These are phyloP conservation scores for Dimocarpus longan DNA, from an alignment of 345 rosid genomes.

Conservation along the genomic window DNA sequence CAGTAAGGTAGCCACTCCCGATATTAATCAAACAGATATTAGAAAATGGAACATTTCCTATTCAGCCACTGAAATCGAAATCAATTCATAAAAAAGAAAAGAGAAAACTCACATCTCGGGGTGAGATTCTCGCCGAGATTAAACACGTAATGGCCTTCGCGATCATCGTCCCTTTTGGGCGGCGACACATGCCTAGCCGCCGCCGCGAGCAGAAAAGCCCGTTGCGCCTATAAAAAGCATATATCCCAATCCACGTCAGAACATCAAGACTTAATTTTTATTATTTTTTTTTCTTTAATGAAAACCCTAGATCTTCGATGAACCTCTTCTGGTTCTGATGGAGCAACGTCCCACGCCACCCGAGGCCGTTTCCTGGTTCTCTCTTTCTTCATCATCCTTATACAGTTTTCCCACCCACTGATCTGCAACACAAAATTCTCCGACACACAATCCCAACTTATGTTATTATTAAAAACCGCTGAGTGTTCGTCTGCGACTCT, in stretches of 20 bases:
- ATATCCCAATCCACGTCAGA: slow-evolving; percentile 33
- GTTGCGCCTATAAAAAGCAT: slow-evolving; percentile 52
- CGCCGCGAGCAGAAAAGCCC: slow-evolving; percentile 30
- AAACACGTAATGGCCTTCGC: slow-evolving; percentile 71
- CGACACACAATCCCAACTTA: neutral
- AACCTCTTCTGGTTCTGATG: slow-evolving; percentile 52
- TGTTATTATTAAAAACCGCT: neutral
- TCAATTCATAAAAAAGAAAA: neutral
- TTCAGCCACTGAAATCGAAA: no score
- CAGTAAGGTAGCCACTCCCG: no score
- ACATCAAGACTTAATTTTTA: slow-evolving; percentile 11
- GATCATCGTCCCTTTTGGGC: slow-evolving; percentile 65
- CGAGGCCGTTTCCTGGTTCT: slow-evolving; percentile 66
- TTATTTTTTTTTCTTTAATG: slow-evolving; percentile 1
- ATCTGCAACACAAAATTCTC: slow-evolving; percentile 42
- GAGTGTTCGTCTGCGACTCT: neutral
- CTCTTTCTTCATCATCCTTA: slow-evolving; percentile 44
- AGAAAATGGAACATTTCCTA: no score
- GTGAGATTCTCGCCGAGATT: slow-evolving; percentile 74
- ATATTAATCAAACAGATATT: no score
- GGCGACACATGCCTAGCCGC: slow-evolving; percentile 49
- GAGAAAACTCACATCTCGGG: slow-evolving; percentile 58
- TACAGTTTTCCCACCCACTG: slow-evolving; percentile 6
- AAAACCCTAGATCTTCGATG: neutral
- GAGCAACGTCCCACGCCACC: slow-evolving; percentile 66